Base-by-base conservation (phyloP, 2,329 filamentous ascomycete species). In the Phaeosphaeriaceae sp. region DNA sequence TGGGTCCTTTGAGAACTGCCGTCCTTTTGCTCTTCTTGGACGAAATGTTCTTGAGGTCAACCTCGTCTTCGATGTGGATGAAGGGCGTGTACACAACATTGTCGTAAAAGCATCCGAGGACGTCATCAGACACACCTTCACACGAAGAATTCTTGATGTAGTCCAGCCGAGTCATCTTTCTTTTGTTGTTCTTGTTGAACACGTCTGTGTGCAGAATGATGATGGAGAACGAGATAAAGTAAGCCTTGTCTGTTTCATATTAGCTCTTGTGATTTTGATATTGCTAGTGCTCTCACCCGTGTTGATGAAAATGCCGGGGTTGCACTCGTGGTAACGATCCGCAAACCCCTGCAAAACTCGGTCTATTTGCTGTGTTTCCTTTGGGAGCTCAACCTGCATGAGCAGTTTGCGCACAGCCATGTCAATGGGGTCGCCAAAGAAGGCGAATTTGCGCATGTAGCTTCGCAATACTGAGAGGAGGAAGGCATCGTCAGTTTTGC, bases 151-250 rank as follows among this genome's bases (percentile, higher is more conserved):
- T 98, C 78, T 96, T 97, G 67, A 98, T 85, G 78, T 99, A 99
- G 72, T 98, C 95, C 0, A 86, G 81, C 74, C 96, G 96, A 73
- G 96, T 93, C 95, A 99, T 99, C 79, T 99, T 99, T 77, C 95
- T 87, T 80, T 98, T 98, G 81, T 98, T 98, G 82, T 98, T 99
- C 79, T 96, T 97, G 83, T 99, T 99, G 86, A 98, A 98, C n/a
- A 96, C 92, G 74, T 99, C 95, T 0, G 95, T 98, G 70, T 99
- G 95, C 33, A 99, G 83, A 67, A 99, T 97, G 58, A 99, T 86
- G 56, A 99, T 88, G 1, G 94, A 98, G 74, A 99, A 99, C 17
- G 94, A 93, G 63, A 98, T 94, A 71, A 98, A 97, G 76, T 98
- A 97, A n/a, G 95, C 93, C 79, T 97, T 92, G 71, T 98, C 95